These are phyloP conservation scores for Passalora sequoiae DNA, from an alignment of 2,329 filamentous ascomycete species.

Conservation along the genomic window DNA sequence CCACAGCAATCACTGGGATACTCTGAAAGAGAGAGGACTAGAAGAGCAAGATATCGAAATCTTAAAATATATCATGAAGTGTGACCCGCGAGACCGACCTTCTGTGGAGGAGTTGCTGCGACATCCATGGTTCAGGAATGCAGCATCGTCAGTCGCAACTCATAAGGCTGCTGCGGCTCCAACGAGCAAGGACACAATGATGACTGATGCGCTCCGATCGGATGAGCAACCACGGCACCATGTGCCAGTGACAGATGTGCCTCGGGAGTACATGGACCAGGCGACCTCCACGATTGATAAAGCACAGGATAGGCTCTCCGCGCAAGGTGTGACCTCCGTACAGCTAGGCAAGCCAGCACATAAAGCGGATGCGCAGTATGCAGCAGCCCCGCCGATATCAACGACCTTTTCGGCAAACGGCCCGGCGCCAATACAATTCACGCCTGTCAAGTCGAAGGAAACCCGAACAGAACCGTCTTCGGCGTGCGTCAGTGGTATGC, in stretches of 20 bases:
- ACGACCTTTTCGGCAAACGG: background rate
- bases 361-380: background rate
- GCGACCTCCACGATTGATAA: background rate
- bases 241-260: background rate
- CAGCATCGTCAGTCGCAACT: background rate
- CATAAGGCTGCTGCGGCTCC: too few species aligned
- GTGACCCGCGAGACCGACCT: slow-evolving; percentile 25
- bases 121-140: background rate
- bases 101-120: slow-evolving; percentile 10
- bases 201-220: background rate
- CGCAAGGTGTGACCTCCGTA: background rate
- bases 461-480: background rate
- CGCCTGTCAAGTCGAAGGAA: background rate
- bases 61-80: slow-evolving; percentile 23
- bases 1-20: slow-evolving; percentile 25
- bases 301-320: background rate
- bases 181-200: background rate
- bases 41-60: slow-evolving; percentile 25
- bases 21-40: slow-evolving; percentile 19
- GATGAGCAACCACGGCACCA: background rate
- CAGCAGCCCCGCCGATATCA: background rate
- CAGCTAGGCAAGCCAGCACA: background rate
- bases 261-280: too few species aligned
- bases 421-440: too few species aligned
- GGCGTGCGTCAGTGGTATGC: background rate